Percentiles rank a stretch among this genome's conserved stretches.
Conservation (phyloP, 768 basidiomycete species). For the Leccinum disarticulatum region DNA sequence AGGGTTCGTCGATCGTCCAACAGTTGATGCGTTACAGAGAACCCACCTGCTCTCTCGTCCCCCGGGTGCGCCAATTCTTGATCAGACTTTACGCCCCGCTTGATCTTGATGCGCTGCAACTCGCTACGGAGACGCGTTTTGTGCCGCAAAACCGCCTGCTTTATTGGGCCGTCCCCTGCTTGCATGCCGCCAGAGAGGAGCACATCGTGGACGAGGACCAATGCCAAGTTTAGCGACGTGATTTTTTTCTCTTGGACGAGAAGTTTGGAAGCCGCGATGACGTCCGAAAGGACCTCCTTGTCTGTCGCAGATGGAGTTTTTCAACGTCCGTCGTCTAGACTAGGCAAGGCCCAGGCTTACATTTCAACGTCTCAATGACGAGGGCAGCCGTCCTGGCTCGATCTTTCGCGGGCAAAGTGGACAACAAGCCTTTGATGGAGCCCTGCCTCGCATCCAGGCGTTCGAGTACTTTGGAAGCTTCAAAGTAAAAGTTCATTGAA, state of each 20-base stretch:
- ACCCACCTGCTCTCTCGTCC: conserved; percentile 64
- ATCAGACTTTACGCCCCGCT: conserved; percentile 64
- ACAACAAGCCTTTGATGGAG: conserved; percentile 86
- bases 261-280: conserved; percentile 67
- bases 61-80: conserved; percentile 59
- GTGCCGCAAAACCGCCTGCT: conserved; percentile 83
- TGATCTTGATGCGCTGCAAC: conserved; percentile 80
- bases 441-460: conserved; percentile 86
- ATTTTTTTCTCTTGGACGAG: conserved; percentile 75
- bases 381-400: conserved; percentile 81
- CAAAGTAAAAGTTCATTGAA: conserved; percentile 94
- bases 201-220: conserved; percentile 90
- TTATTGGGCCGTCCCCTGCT: conserved; percentile 86
- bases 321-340: conserved; percentile 9
- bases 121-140: conserved; percentile 88
- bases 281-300: conserved; percentile 68
- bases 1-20: conserved; percentile 1
- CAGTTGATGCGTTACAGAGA: background rate
- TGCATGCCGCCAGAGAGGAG: conserved; percentile 84
- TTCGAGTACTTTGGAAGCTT: conserved; percentile 80
- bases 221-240: conserved; percentile 70
- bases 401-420: conserved; percentile 68
- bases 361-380: conserved; percentile 94
- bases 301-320: conserved; percentile 44
- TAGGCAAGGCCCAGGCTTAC: conserved; percentile 44